Evolutionary conservation across 306 rosid genomes (phyloP).

Genomic region (Dicorynia guianensis): DNA sequence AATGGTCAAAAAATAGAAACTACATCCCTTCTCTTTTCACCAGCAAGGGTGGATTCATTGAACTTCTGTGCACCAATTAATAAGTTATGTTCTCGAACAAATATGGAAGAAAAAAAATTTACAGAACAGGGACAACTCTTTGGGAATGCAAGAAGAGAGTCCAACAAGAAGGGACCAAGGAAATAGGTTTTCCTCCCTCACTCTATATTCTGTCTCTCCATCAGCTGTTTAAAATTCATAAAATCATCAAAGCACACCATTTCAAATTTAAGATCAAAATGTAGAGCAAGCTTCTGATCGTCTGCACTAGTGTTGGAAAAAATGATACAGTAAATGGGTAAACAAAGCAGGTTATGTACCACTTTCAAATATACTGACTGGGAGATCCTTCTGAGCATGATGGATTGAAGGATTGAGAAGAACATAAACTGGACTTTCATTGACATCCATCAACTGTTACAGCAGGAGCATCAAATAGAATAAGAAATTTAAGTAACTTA

Average conservation of each 20-base stretch:
- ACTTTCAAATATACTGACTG: slow-evolving; percentile 86
- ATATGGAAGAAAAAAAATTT: background rate
- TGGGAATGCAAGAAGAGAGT: too few relatives aligned
- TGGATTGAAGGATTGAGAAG: slow-evolving; percentile 88
- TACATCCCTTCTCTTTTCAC: too few relatives aligned
- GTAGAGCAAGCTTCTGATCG: background rate
- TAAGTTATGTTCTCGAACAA: background rate
- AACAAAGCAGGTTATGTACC: slow-evolving; percentile 56
- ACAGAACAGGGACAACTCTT: background rate
- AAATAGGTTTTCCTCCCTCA: too few relatives aligned
- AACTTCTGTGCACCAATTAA: background rate
- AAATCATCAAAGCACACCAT: too few relatives aligned
- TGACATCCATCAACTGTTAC: slow-evolving; percentile 91
- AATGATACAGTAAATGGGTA: slow-evolving; percentile 27
- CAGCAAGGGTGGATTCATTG: background rate
- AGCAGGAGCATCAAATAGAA: slow-evolving; percentile 33
- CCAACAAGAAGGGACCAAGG: too few relatives aligned
- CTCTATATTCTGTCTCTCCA: too few relatives aligned
- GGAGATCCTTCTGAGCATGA: slow-evolving; percentile 94
- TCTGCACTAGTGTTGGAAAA: slow-evolving; percentile 30
- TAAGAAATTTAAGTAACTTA: slow-evolving; percentile 28
- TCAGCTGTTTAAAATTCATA: too few relatives aligned
- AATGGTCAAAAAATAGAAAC: too few relatives aligned
- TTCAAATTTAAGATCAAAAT: too few relatives aligned
- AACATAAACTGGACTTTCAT: slow-evolving; percentile 94